Evolutionary conservation across 2,329 filamentous ascomycete species (phyloP).

Genomic region (Alternaria triticimaculans): DNA sequence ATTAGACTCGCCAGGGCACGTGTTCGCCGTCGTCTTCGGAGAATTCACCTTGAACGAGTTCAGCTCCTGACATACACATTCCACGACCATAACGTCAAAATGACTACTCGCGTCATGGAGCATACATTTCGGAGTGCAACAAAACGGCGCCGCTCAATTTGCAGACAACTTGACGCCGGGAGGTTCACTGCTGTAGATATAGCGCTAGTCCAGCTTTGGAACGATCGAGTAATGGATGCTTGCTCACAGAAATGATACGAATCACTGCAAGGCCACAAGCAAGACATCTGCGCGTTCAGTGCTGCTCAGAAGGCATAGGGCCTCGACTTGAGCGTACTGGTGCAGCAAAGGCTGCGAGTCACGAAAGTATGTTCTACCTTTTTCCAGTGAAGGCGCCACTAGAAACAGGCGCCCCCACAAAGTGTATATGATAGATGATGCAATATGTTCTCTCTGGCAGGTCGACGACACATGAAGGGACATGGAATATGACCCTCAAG

Average conservation of each 20-base stretch:
- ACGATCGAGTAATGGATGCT: background rate
- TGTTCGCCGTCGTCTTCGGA: background rate
- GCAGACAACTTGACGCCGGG: background rate
- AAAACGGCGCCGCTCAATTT: background rate
- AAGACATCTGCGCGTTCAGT: background rate
- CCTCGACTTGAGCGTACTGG: background rate
- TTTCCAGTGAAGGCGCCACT: slow-evolving; percentile 50
- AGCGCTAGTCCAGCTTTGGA: background rate
- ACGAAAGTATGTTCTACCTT: slow-evolving; percentile 61
- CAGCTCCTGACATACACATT: background rate
- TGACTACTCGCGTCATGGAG: background rate
- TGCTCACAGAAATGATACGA: background rate
- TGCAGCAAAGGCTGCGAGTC: background rate
- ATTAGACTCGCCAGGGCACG: background rate
- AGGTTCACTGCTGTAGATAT: background rate
- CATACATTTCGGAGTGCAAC: background rate
- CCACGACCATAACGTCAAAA: background rate
- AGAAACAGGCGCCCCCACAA: slow-evolving; percentile 42
- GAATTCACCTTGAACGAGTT: background rate
- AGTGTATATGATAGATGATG: slow-evolving; percentile 60
- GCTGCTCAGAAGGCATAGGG: background rate
- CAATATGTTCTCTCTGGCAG: slow-evolving; percentile 79
- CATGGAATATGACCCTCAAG: slow-evolving; percentile 64
- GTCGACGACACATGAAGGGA: slow-evolving; percentile 74
- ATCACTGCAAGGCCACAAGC: background rate